These are phyloP conservation scores for Cladosporium cucumerinum DNA, from an alignment of 2,329 filamentous ascomycete species.

Conservation along the genomic window DNA sequence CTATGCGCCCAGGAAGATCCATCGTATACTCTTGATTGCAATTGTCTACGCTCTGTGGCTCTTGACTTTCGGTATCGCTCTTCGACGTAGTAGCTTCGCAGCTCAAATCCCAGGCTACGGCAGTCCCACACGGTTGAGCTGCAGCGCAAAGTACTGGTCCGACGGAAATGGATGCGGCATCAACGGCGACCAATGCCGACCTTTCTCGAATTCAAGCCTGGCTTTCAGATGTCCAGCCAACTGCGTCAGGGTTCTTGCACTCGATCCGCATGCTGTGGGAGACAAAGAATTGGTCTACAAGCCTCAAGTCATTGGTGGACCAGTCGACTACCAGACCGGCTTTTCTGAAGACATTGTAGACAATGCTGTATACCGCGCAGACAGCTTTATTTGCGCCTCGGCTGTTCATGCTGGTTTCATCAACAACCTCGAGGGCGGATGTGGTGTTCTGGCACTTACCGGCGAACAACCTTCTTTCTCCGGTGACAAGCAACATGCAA, in stretches of 20 bases:
- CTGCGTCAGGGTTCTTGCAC: conserved; percentile 62
- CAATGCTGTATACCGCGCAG: conserved; percentile 72
- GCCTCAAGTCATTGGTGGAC: conserved; percentile 54
- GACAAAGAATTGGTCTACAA: conserved; percentile 58
- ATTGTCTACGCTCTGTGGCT: conserved; percentile 66
- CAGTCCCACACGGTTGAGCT: conserved; percentile 61
- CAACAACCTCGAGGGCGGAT: conserved; percentile 68
- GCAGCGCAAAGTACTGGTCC: conserved; percentile 66
- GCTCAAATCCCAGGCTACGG: conserved; percentile 67
- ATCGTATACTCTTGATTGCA: conserved; percentile 58
- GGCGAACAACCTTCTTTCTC: conserved; percentile 65
- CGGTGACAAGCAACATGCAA: conserved; percentile 63
- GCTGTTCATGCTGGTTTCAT: conserved; percentile 82
- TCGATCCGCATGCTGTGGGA: conserved; percentile 74
- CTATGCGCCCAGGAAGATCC: conserved; percentile 57
- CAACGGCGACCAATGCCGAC: conserved; percentile 70
- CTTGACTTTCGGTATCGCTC: conserved; percentile 64
- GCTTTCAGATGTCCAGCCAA: conserved; percentile 73
- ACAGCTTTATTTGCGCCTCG: conserved; percentile 82
- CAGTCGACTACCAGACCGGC: conserved; percentile 34
- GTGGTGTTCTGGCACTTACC: conserved; percentile 72
- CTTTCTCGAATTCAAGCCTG: conserved; percentile 67
- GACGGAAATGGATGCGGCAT: conserved; percentile 69
- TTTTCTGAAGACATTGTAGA: conserved; percentile 39
- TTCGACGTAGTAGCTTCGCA: conserved; percentile 59